Percentiles rank a stretch among this genome's conserved stretches.
phyloP scores from a whole-genome alignment of 1,284 basidiomycete species.

The Puccinia triticina region DNA sequence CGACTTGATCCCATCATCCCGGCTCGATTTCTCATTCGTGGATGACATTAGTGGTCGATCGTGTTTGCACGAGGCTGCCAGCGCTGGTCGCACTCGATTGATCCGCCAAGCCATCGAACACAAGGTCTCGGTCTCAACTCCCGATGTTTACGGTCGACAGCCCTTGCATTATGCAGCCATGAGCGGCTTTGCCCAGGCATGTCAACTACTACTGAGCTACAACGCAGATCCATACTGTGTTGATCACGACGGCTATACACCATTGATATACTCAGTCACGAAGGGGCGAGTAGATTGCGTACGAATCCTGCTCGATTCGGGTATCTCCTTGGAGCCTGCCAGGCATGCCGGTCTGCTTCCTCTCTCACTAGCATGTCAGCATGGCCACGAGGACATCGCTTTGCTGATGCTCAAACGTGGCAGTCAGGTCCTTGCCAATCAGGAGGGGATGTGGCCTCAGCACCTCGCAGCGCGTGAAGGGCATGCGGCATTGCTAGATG shows the following conservation, averaged over 20 bases:
- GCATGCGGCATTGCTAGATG: constrained; percentile 77
- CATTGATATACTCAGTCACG: constrained; percentile 87
- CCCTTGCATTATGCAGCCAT: constrained; percentile 95
- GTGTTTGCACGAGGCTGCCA: constrained; percentile 90
- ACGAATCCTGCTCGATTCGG: constrained; percentile 72
- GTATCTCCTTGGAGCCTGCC: constrained; percentile 63
- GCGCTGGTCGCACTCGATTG: constrained; percentile 78
- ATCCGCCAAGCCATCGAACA: constrained; percentile 79
- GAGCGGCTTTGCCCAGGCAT: constrained; percentile 80
- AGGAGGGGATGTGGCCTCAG: constrained; percentile 92
- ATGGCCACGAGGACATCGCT: constrained; percentile 84
- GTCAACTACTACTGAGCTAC: constrained; percentile 74
- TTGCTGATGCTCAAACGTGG: constrained; percentile 75
- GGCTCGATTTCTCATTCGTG: constrained; percentile 86
- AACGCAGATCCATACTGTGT: constrained; percentile 70
- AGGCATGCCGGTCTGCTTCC: constrained; percentile 72
- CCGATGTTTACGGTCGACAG: constrained; percentile 87
- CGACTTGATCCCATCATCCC: constrained; percentile 66
- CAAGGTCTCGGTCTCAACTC: constrained; percentile 70
- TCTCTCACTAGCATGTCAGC: constrained; percentile 84
- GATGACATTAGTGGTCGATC: constrained; percentile 97
- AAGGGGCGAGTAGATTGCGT: constrained; percentile 83
- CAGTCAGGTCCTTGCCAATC: constrained; percentile 80
- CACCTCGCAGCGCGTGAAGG: constrained; percentile 98
- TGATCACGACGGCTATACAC: constrained; percentile 92